Conservation (phyloP, 179 eudicot genomes). For the Drosera spatulata region DNA sequence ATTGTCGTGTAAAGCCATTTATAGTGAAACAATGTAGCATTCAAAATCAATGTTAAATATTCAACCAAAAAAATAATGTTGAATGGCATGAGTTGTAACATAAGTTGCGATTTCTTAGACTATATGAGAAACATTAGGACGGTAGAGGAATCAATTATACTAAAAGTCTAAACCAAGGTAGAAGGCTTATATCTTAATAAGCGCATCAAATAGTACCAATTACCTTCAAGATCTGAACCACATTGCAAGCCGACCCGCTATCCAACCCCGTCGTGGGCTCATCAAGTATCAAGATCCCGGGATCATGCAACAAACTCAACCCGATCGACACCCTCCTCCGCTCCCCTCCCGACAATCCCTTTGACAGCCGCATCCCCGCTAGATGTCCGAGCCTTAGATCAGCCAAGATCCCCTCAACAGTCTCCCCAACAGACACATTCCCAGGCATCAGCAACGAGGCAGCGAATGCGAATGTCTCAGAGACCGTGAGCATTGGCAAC, state of each 20-base stretch:
- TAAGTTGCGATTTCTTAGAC: too few relatives aligned
- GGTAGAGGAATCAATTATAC: too few relatives aligned
- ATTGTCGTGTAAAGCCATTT: too few relatives aligned
- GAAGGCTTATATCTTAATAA: too few relatives aligned
- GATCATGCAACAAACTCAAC: slow-evolving; percentile 69
- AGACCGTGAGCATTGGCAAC: slow-evolving; percentile 60
- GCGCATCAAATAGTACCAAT: too few relatives aligned
- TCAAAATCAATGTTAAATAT: too few relatives aligned
- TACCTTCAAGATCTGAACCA: slow-evolving; percentile 55
- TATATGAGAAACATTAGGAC: too few relatives aligned
- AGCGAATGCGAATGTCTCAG: slow-evolving; percentile 66
- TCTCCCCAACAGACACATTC: slow-evolving; percentile 11
- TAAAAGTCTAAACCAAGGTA: too few relatives aligned
- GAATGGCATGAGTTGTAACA: too few relatives aligned
- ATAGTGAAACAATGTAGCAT: too few relatives aligned
- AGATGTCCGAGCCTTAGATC: slow-evolving; percentile 60
- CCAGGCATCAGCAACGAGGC: slow-evolving; percentile 53
- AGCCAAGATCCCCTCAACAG: slow-evolving; percentile 34
- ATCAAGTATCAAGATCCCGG: slow-evolving; percentile 64
- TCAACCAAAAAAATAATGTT: too few relatives aligned
- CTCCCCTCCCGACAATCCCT: slow-evolving; percentile 76
- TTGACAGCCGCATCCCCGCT: slow-evolving; percentile 31
- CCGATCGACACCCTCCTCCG: slow-evolving; percentile 82
- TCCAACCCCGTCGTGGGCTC: slow-evolving; percentile 97
- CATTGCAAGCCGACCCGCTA: slow-evolving; percentile 58